Evolutionary conservation across 2,329 filamentous ascomycete species (phyloP), one percentile per base, ranked within the genome.

Genomic region (Claviceps purpurea): DNA sequence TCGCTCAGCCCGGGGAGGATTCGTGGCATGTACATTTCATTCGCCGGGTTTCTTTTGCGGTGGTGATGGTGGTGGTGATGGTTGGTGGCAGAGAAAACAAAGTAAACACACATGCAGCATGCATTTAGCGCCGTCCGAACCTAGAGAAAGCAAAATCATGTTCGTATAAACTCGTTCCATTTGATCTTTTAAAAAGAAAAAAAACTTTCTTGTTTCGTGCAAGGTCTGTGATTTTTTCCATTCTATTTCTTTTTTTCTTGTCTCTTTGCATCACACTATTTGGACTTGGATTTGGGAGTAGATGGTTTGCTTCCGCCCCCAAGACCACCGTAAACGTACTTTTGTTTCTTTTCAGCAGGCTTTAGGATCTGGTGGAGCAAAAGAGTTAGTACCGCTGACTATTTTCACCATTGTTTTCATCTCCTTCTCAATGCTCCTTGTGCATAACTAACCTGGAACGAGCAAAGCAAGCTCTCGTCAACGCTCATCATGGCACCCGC

Each of bases 261-360:
- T 34, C 24, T 45, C 11, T 50, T 43, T 34, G 8, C 40, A n/a
- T 41, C 40, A 24, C 54, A 63, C 51, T 53, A 53, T 43, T 57
- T 61, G 50, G 58, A 56, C 47, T 58, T 59, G 53, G 50, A 49
- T 30, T 53, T 59, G 57, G 60, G 56, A 56, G 53, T 56, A 56
- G 50, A 55, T 57, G 60, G 56, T 56, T 59, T 60, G 58, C 58
- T 59, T 56, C 56, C 54, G 74, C 78, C 78, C 74, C 79, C 82
- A 72, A 85, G 77, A 74, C 79, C 77, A 74, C 77, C 77, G 75
- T 82, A 79, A 68, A 94, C 90, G 78, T 95, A 97, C 90, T 97
- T 97, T 88, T 96, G 91, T 85, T 98, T 98, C 85, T 98, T 98
- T 82, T 98, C 93, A 72, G 93, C 93, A 66, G 93, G 93, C 78